Conservation (phyloP, 345 rosid genomes). For the Corchorus capsularis region DNA sequence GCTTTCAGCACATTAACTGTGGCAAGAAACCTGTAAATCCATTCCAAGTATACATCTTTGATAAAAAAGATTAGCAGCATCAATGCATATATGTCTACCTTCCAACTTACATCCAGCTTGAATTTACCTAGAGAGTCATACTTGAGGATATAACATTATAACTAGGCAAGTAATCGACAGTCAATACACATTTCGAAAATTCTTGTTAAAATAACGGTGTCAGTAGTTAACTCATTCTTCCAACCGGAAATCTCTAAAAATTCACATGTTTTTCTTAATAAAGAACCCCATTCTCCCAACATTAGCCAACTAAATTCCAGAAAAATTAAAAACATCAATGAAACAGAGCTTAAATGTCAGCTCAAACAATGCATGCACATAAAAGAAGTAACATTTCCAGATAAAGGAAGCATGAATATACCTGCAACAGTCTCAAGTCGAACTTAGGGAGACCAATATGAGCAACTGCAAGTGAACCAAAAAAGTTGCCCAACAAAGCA, state of each 20-base stretch:
- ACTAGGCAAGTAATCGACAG: neutral
- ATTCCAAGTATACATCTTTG: neutral
- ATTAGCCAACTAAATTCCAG: conserved; percentile 1
- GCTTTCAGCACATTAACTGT: neutral
- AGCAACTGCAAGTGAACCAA: conserved; percentile 87
- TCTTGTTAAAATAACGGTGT: neutral
- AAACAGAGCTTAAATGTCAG: conserved; percentile 4
- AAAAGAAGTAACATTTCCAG: neutral
- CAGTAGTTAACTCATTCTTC: neutral
- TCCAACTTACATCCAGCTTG: neutral
- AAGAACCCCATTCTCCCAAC: neutral
- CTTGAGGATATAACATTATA: neutral
- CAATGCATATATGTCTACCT: neutral
- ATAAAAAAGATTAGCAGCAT: neutral
- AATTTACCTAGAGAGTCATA: neutral
- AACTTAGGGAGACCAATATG: conserved; percentile 88
- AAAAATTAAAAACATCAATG: conserved; percentile 1
- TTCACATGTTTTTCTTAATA: neutral
- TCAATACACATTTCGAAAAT: neutral
- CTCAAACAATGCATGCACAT: neutral
- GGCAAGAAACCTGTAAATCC: neutral
- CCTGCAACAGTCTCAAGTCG: conserved; percentile 67
- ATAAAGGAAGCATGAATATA: conserved; percentile 26
- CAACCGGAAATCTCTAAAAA: too few species aligned
- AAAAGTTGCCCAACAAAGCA: conserved; percentile 86